Conservation (phyloP, 163 green algal genomes). For the Scenedesmus sp. region DNA sequence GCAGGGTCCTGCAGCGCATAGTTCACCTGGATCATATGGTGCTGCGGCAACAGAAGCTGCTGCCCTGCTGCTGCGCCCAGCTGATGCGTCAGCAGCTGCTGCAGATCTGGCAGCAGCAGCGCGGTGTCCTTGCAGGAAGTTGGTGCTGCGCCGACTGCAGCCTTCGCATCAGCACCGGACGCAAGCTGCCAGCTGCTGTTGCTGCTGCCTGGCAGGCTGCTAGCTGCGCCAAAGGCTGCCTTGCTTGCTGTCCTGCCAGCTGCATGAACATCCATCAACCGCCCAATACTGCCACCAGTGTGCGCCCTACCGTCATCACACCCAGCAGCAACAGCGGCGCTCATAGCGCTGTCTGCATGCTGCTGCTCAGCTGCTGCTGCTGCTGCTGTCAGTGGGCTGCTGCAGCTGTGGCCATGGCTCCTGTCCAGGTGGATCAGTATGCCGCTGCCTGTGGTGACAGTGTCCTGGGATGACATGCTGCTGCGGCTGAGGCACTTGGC, state of each 20-base stretch:
- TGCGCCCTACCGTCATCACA: background rate
- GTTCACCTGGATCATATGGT: constrained; percentile 14
- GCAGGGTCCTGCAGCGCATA: background rate
- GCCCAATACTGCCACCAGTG: background rate
- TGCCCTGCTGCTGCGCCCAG: background rate
- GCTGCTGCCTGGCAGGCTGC: background rate
- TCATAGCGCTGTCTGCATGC: background rate
- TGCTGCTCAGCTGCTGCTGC: background rate
- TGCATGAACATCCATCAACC: background rate
- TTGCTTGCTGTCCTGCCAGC: background rate
- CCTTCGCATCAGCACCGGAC: background rate
- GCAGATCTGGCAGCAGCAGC: background rate
- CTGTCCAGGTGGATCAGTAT: background rate
- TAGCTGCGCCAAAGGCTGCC: background rate
- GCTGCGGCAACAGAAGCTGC: background rate
- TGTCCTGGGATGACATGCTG: constrained; percentile 37
- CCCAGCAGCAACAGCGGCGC: no score
- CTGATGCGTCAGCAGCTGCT: background rate
- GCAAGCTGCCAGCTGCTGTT: constrained; percentile 1
- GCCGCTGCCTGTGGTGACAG: constrained; percentile 25
- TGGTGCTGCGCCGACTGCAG: background rate
- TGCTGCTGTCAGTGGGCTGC: background rate
- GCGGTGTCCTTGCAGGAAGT: background rate
- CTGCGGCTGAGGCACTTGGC: constrained; percentile 26
- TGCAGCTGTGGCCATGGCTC: background rate